These are phyloP conservation scores for Paxillus ammoniavirescens DNA, from an alignment of 768 basidiomycete species.

Conservation along the genomic window DNA sequence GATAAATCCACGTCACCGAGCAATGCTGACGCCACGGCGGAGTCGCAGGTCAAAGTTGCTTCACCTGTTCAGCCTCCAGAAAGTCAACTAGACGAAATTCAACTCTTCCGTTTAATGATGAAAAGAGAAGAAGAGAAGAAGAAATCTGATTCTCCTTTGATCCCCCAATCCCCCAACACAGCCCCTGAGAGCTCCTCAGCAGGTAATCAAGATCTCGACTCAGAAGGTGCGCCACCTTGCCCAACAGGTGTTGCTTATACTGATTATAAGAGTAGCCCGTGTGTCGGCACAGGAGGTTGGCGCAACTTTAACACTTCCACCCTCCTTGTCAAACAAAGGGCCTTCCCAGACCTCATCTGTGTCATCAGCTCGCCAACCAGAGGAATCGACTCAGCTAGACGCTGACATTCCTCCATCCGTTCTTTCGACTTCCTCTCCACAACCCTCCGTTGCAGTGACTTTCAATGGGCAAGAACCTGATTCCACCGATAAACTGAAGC, in stretches of 20 bases:
- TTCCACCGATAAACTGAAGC: slow-evolving; percentile 13
- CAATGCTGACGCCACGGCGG: slow-evolving; percentile 3
- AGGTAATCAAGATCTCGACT: slow-evolving; percentile 7
- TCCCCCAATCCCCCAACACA: neutral
- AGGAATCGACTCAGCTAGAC: neutral
- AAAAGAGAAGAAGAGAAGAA: slow-evolving; percentile 65
- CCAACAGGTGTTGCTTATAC: neutral
- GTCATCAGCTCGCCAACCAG: slow-evolving; percentile 15
- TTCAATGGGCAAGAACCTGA: slow-evolving; percentile 19
- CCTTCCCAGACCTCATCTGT: slow-evolving; percentile 9
- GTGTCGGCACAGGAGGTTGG: slow-evolving; percentile 3
- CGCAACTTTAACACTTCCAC: slow-evolving; percentile 3
- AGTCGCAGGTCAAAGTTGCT: slow-evolving; percentile 20
- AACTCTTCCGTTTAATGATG: slow-evolving; percentile 81
- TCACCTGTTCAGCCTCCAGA: slow-evolving; percentile 21
- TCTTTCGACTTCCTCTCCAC: slow-evolving; percentile 14
- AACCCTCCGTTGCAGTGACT: slow-evolving; percentile 2
- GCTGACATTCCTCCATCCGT: slow-evolving; percentile 1
- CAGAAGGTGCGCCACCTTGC: slow-evolving; percentile 18
- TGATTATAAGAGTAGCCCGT: slow-evolving; percentile 15
- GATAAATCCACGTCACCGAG: slow-evolving; percentile 45
- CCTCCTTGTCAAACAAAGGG: slow-evolving; percentile 5
- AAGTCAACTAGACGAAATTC: slow-evolving; percentile 73
- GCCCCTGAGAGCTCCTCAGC: slow-evolving; percentile 12
- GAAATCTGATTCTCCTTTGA: slow-evolving; percentile 26